Conservation (phyloP, 306 rosid genomes). For the Trifolium subterraneum region DNA sequence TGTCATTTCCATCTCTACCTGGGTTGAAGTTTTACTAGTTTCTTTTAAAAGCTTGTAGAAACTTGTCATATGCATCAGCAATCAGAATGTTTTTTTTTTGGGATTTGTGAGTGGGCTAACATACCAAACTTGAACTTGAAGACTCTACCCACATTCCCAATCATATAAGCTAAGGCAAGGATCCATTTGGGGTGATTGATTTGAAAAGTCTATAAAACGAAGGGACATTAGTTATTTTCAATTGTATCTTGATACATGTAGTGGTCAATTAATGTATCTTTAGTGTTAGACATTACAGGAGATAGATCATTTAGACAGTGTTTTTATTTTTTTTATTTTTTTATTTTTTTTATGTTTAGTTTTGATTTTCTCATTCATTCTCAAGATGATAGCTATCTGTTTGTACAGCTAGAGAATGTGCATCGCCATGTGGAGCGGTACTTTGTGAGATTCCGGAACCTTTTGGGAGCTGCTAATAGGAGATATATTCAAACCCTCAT, state of each 20-base stretch:
- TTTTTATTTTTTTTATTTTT: too few species aligned
- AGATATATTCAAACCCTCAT: constrained; percentile 92
- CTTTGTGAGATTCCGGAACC: constrained; percentile 72
- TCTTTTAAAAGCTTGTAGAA: constrained; percentile 14
- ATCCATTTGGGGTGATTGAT: constrained; percentile 24
- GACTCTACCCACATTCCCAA: too few species aligned
- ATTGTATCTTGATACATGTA: constrained; percentile 15
- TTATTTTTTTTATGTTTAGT: constrained; percentile 20
- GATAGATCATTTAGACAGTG: constrained; percentile 25
- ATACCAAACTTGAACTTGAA: too few species aligned
- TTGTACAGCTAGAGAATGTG: constrained; percentile 80
- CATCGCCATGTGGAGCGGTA: constrained; percentile 71
- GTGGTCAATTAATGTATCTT: constrained; percentile 4
- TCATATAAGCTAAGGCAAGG: constrained; percentile 2
- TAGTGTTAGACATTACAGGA: constrained; percentile 11
- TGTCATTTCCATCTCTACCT: constrained; percentile 30
- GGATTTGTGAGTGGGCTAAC: neutral
- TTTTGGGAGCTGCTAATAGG: constrained; percentile 88
- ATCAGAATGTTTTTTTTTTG: neutral
- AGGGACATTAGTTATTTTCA: constrained; percentile 14
- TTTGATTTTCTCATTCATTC: constrained; percentile 33
- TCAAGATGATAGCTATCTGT: constrained; percentile 30
- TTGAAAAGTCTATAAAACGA: constrained; percentile 20
- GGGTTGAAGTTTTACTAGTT: constrained; percentile 25
- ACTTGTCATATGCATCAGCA: constrained; percentile 21